Conservation (phyloP, 2,329 filamentous ascomycete genomes). For the Xylariales sp. region DNA sequence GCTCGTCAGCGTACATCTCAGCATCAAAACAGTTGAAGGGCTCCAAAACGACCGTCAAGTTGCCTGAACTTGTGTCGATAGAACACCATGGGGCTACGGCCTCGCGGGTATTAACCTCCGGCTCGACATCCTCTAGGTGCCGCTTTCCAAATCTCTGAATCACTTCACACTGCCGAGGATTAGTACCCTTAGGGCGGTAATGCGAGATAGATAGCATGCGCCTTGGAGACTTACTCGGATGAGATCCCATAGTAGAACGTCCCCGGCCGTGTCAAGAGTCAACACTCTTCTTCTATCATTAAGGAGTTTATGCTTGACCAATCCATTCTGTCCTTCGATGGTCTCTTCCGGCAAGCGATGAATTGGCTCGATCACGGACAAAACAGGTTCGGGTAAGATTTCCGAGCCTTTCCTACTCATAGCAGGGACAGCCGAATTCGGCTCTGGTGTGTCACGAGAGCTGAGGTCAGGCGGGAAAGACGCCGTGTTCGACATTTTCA, state of each 20-base stretch:
- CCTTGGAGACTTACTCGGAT: conserved; percentile 70
- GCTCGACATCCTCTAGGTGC: conserved; percentile 91
- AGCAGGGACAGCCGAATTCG: conserved; percentile 55
- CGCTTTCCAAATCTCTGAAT: conserved; percentile 94
- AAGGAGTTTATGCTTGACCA: conserved; percentile 92
- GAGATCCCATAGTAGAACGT: conserved; percentile 95
- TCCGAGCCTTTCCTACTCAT: conserved; percentile 69
- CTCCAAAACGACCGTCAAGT: conserved; percentile 89
- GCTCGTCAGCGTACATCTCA: conserved; percentile 94
- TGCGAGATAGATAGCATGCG: neutral
- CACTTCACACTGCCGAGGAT: conserved; percentile 74
- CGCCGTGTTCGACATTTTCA: conserved; percentile 87
- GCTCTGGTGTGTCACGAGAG: conserved; percentile 63
- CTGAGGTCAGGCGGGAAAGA: conserved; percentile 72
- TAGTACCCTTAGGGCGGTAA: conserved; percentile 32
- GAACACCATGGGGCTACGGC: conserved; percentile 96
- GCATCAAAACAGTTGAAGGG: conserved; percentile 97
- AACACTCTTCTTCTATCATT: conserved; percentile 91
- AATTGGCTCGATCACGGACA: conserved; percentile 69
- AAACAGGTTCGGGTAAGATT: conserved; percentile 61
- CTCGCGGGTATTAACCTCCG: conserved; percentile 86
- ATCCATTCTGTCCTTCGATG: conserved; percentile 93
- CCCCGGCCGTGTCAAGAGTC: conserved; percentile 93
- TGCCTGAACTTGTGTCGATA: conserved; percentile 92
- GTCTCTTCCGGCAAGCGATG: conserved; percentile 78